phyloP scores from a whole-genome alignment of 768 basidiomycete genomes.

The Boletus edulis region DNA sequence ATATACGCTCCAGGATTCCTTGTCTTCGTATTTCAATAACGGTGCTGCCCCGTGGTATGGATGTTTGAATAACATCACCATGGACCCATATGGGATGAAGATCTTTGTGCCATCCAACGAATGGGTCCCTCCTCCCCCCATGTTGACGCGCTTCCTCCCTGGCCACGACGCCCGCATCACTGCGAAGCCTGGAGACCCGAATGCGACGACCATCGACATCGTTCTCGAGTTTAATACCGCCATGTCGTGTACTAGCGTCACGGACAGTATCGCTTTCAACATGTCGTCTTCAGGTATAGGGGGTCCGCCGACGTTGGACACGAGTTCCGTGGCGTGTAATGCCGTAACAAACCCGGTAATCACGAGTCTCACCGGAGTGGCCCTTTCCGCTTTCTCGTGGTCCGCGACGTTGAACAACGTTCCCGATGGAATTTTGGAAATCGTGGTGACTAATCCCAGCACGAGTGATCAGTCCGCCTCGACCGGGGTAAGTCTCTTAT shows the following conservation, averaged over 20 bases:
- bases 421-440: constrained; percentile 79
- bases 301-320: constrained; percentile 50
- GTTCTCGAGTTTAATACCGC: constrained; percentile 72
- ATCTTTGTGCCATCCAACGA: constrained; percentile 64
- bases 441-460: constrained; percentile 60
- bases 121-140: constrained; percentile 72
- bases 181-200: constrained; percentile 38
- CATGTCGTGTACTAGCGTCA: constrained; percentile 76
- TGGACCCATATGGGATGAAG: constrained; percentile 81
- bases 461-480: constrained; percentile 39
- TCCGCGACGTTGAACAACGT: constrained; percentile 69
- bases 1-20: constrained; percentile 67
- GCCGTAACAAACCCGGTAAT: constrained; percentile 47
- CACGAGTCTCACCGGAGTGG: constrained; percentile 50
- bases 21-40: constrained; percentile 59
- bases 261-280: constrained; percentile 58
- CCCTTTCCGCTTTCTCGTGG: constrained; percentile 68
- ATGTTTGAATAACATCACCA: constrained; percentile 62
- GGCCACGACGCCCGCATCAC: constrained; percentile 82
- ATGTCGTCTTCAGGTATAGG: constrained; percentile 69
- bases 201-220: constrained; percentile 59
- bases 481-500: constrained; percentile 51
- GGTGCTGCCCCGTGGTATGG: constrained; percentile 65
- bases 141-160: constrained; percentile 75
- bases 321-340: constrained; percentile 44